Conservation (phyloP, 371 early-diverging fungal genomes). For the Lichtheimia ornata region DNA sequence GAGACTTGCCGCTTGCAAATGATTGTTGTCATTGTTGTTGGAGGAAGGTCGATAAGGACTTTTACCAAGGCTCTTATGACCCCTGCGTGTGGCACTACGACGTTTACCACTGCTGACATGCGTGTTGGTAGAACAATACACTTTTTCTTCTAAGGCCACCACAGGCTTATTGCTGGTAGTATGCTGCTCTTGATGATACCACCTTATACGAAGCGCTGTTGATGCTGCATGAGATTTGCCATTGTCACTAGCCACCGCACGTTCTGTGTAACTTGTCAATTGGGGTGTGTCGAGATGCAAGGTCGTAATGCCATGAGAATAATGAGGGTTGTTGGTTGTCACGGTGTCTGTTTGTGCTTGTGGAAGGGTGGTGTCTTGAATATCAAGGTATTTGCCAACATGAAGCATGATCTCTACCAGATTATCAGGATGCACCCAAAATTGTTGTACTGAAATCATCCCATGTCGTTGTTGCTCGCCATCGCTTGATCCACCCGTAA, state of each 20-base stretch:
- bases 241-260: not conserved
- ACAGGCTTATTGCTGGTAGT: not conserved
- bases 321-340: not conserved
- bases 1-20: too few species aligned
- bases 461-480: too few species aligned
- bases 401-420: slow-evolving; percentile 8
- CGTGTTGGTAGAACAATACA: not conserved
- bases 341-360: slow-evolving; percentile 3
- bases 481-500: too few species aligned
- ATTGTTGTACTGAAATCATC: slow-evolving; percentile 6
- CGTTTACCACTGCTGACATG: too few species aligned
- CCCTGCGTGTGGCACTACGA: too few species aligned
- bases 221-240: not conserved
- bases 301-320: slow-evolving; percentile 6
- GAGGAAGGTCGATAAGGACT: not conserved
- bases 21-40: too few species aligned
- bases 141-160: slow-evolving; percentile 11
- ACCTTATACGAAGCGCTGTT: slow-evolving; percentile 4
- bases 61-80: not conserved
- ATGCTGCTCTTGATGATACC: slow-evolving; percentile 5
- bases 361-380: not conserved
- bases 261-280: slow-evolving; percentile 1
- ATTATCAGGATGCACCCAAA: slow-evolving; percentile 17
- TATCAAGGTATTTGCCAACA: slow-evolving; percentile 6
- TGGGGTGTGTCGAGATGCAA: slow-evolving; percentile 15